Evolutionary conservation across 2,329 filamentous ascomycete species (phyloP).

Genomic region (Xylariaceae sp.): DNA sequence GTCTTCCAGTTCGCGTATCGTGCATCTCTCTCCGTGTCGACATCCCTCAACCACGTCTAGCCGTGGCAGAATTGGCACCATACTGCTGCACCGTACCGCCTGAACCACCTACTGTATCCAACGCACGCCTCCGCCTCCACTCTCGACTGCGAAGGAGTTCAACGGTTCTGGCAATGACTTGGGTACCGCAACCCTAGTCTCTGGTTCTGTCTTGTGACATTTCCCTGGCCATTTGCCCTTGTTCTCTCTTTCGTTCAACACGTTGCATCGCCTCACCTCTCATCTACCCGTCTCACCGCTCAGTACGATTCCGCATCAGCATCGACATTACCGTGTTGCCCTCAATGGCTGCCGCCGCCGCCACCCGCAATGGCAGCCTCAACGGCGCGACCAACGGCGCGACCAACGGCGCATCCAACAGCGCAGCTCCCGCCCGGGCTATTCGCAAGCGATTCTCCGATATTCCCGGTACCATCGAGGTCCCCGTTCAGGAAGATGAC

Average conservation of each 20-base stretch:
- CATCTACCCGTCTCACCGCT: not conserved
- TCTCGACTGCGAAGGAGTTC: not conserved
- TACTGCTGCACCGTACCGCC: too few relatives aligned
- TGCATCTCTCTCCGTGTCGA: too few relatives aligned
- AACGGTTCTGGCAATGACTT: slow-evolving; percentile 15
- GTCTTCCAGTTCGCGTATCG: too few relatives aligned
- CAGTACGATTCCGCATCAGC: not conserved
- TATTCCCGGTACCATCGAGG: slow-evolving; percentile 62
- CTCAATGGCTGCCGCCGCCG: slow-evolving; percentile 36
- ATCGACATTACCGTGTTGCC: not conserved
- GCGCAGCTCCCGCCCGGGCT: slow-evolving; percentile 34
- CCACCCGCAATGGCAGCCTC: slow-evolving; percentile 42
- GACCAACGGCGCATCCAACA: slow-evolving; percentile 43
- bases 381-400: slow-evolving; percentile 37
- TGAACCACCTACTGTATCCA: not conserved
- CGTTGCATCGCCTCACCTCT: slow-evolving; percentile 2
- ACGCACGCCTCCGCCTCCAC: not conserved
- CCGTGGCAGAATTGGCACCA: too few relatives aligned
- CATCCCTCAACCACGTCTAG: too few relatives aligned
- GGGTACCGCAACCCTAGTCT: slow-evolving; percentile 4
- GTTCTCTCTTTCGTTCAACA: not conserved
- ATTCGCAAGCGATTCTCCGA: slow-evolving; percentile 59
- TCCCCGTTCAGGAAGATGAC: slow-evolving; percentile 60
- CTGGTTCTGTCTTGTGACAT: slow-evolving; percentile 17
- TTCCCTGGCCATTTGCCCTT: not conserved